phyloP scores from a whole-genome alignment of 352 stramenopile genomes.

The Globisporangium viniferum region DNA sequence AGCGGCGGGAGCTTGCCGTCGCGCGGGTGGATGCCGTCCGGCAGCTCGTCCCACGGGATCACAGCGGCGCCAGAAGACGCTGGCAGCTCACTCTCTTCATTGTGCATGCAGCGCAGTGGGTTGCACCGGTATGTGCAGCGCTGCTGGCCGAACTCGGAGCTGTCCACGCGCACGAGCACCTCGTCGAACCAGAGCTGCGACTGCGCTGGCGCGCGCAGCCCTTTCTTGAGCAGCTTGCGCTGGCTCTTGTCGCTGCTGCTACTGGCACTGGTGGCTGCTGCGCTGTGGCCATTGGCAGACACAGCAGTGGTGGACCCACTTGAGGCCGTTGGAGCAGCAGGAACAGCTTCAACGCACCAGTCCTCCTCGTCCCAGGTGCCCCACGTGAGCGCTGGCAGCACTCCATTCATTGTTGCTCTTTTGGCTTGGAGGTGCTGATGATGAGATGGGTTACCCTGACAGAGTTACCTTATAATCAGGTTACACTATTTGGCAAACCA shows the following conservation, averaged over 20 bases:
- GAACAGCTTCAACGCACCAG: constrained; percentile 14
- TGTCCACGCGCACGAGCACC: constrained; percentile 53
- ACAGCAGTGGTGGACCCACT: neutral
- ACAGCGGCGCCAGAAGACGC: constrained; percentile 2
- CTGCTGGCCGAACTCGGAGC: constrained; percentile 29
- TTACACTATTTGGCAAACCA: too few species aligned
- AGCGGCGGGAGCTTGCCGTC: constrained; percentile 56
- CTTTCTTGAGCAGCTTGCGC: constrained; percentile 50
- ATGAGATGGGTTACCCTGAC: too few species aligned
- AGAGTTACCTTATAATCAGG: too few species aligned
- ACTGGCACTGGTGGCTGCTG: neutral
- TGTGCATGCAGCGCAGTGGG: constrained; percentile 48
- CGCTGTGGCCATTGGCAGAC: neutral
- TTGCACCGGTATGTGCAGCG: constrained; percentile 56
- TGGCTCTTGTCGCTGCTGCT: constrained; percentile 33
- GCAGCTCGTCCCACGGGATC: constrained; percentile 67
- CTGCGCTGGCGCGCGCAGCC: constrained; percentile 35
- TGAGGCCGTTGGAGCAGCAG: neutral
- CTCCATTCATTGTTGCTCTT: constrained; percentile 57
- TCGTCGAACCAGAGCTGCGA: constrained; percentile 77
- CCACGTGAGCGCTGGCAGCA: constrained; percentile 68
- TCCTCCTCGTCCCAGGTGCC: constrained; percentile 61
- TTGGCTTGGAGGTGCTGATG: neutral
- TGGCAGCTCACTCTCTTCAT: neutral
- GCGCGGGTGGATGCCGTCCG: constrained; percentile 61